Evolutionary conservation across 164 flowering plant species (phyloP).

Genomic region (Echeveria elegans): DNA sequence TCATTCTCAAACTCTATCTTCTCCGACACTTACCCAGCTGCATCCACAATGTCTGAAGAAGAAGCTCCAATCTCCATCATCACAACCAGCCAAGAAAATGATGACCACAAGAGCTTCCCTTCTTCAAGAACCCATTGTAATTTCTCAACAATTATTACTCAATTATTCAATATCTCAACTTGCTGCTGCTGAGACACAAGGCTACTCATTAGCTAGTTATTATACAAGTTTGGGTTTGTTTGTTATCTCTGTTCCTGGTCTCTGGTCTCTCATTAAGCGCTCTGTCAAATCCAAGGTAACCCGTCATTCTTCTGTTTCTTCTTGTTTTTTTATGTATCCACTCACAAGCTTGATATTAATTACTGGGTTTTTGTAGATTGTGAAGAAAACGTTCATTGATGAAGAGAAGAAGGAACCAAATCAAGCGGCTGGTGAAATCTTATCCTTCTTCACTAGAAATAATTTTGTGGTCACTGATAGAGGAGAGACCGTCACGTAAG

Average conservation of each 20-base stretch:
- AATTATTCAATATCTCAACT: too few relatives aligned
- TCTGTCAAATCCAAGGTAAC: conserved; percentile 93
- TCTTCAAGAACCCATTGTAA: too few relatives aligned
- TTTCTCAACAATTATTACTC: too few relatives aligned
- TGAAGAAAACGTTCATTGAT: conserved; percentile 64
- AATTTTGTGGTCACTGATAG: conserved; percentile 74
- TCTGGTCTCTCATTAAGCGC: conserved; percentile 98
- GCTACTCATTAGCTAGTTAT: conserved; percentile 89
- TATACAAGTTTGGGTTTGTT: conserved; percentile 91
- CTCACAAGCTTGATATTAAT: not conserved
- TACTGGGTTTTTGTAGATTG: conserved; percentile 41
- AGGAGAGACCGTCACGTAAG: conserved; percentile 87
- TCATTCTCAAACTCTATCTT: too few relatives aligned
- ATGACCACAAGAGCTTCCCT: too few relatives aligned
- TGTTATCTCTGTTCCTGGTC: conserved; percentile 94
- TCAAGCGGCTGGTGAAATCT: conserved; percentile 75
- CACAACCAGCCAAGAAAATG: too few relatives aligned
- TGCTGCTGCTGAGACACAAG: conserved; percentile 35
- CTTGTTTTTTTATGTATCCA: too few relatives aligned
- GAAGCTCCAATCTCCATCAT: too few relatives aligned
- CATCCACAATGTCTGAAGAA: too few relatives aligned
- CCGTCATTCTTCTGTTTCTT: too few relatives aligned
- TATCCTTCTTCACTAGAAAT: conserved; percentile 85
- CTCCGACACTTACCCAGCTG: too few relatives aligned
- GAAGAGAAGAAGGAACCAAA: conserved; percentile 52